phyloP scores from a whole-genome alignment of 2,329 filamentous ascomycete species.

The Xylariaceae sp. region DNA sequence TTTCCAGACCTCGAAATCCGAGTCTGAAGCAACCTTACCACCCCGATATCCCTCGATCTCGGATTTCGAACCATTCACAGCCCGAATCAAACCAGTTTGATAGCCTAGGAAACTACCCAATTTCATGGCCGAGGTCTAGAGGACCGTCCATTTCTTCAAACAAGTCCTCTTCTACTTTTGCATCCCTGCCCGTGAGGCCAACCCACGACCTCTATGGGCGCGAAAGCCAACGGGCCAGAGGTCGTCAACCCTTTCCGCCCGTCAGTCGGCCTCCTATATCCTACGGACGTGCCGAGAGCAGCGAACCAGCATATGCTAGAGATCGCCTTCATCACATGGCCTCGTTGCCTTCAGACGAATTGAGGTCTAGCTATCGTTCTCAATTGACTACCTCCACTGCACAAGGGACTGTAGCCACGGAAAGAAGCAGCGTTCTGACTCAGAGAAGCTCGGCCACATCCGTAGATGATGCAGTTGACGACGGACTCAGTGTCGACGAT shows the following conservation, averaged over 20 bases:
- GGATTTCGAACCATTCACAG: slow-evolving; percentile 22
- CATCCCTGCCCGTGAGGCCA: slow-evolving; percentile 37
- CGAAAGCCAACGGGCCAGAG: slow-evolving; percentile 20
- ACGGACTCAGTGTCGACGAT: slow-evolving; percentile 58
- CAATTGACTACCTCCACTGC: slow-evolving; percentile 50
- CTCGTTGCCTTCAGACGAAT: slow-evolving; percentile 48
- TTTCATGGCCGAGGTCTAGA: slow-evolving; percentile 40
- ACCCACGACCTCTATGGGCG: slow-evolving; percentile 35
- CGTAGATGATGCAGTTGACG: slow-evolving; percentile 41
- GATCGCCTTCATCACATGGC: slow-evolving; percentile 35
- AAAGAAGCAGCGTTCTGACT: slow-evolving; percentile 77
- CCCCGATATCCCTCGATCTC: slow-evolving; percentile 30
- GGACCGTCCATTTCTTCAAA: slow-evolving; percentile 45
- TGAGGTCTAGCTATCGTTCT: slow-evolving; percentile 53
- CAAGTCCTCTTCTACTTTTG: slow-evolving; percentile 41
- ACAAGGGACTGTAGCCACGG: slow-evolving; percentile 64
- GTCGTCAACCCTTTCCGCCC: slow-evolving; percentile 19
- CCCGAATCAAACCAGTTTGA: slow-evolving; percentile 22
- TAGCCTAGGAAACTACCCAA: slow-evolving; percentile 7
- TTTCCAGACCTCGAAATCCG: slow-evolving; percentile 54
- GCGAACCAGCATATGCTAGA: slow-evolving; percentile 30
- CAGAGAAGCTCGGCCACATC: slow-evolving; percentile 73
- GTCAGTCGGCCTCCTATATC: slow-evolving; percentile 25
- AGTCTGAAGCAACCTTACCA: slow-evolving; percentile 42
- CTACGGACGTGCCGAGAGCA: slow-evolving; percentile 33